These are phyloP conservation scores for Ulota crispa DNA, from an alignment of 225 moss, liverwort and hornwort species.

Conservation along the genomic window DNA sequence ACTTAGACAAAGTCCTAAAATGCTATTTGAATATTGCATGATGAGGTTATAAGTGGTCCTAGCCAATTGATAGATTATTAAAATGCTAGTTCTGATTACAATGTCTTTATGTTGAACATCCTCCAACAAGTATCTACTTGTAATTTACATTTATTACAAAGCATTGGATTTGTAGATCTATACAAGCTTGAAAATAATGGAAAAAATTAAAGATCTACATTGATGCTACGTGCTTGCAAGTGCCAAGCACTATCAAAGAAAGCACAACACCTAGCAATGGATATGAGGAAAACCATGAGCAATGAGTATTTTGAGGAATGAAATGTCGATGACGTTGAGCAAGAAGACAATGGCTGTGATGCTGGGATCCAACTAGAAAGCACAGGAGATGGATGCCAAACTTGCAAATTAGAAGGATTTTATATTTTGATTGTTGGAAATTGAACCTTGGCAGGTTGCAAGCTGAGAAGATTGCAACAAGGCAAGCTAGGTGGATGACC, in stretches of 20 bases:
- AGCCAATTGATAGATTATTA: too few relatives aligned
- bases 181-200: not conserved
- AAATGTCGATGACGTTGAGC: not conserved
- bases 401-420: not conserved
- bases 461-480: not conserved
- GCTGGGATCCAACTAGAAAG: slow-evolving; percentile 10
- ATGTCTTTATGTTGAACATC: too few relatives aligned
- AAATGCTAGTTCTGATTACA: too few relatives aligned
- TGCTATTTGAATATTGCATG: too few relatives aligned
- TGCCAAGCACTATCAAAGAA: not conserved
- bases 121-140: too few relatives aligned
- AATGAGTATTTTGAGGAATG: slow-evolving; percentile 1
- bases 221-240: not conserved
- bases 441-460: slow-evolving; percentile 13
- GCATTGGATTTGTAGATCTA: not conserved
- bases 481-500: not conserved
- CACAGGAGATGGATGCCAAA: not conserved
- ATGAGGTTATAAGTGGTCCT: too few relatives aligned
- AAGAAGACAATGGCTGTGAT: slow-evolving; percentile 12
- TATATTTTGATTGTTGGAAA: not conserved
- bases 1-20: too few relatives aligned
- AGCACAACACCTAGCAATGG: not conserved
- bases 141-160: not conserved
- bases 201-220: not conserved
- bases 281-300: slow-evolving; percentile 5